Base-by-base conservation (phyloP, 2,329 filamentous ascomycete species). In the Sclerotiophoma versabilis region DNA sequence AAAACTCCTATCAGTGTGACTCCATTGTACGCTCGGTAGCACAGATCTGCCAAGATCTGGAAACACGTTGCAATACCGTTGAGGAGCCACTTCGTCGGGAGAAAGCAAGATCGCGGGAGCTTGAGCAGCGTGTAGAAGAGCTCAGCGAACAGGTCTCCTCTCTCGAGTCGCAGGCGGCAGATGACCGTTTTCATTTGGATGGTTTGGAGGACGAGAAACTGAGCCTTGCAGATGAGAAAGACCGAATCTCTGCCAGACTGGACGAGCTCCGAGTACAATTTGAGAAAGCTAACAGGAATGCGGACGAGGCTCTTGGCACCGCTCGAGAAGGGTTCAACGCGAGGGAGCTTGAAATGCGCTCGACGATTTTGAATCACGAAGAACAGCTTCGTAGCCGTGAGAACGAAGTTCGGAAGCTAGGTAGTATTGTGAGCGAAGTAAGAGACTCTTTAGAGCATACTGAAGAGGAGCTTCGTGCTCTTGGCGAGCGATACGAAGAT, bases 11-110 rank as follows among this genome's bases (percentile, higher is more conserved):
- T 22, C 79, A 81, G 26, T 74, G 81, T 7, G 75, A 81, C n/a
- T 72, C 69, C 2, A 70, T 86, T 8, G 67, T 83, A 23, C 73
- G 76, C 9, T 76, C 80, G 17, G 79, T 87, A 14, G 76, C 79
- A 14, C 77, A 81, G 27, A 79, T 83, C 11, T 86, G 84, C 62
- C 76, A 78, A 20, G 83, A 85, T 50, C 73, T 87, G 1, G 84
- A 87, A 60, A 72, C 71, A 9, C 79, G 84, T 7, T 87, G 84
- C 62, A 76, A 81, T 27, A 78, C 77, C 26, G 76, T 82, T 2
- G 84, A 87, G 68, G 76, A 76, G 42, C 84, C 84, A 5, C 72
- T 87, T 11, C 76, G 77, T 4, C 70, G 72, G 14, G 81, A 82
- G 59, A 70, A 74, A 49, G 65, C 70, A 14, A 76, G 67, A 44